These are phyloP conservation scores for Penicillium paxilli DNA, from an alignment of 495 filamentous ascomycete species.

Conservation along the genomic window DNA sequence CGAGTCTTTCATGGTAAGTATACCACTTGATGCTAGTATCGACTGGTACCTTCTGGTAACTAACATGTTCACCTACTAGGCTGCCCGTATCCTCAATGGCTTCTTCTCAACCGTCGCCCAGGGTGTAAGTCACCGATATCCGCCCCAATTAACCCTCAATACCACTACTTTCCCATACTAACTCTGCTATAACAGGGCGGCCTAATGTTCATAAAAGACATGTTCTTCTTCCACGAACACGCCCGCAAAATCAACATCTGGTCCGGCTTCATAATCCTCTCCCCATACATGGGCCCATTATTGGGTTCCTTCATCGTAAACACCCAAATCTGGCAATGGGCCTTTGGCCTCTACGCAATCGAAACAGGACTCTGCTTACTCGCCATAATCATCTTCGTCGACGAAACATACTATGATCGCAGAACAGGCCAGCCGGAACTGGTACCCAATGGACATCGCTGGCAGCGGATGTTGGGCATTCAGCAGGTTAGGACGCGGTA, in stretches of 20 bases:
- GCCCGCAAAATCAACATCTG: slow-evolving; percentile 56
- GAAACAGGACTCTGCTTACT: slow-evolving; percentile 46
- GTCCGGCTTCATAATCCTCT: slow-evolving; percentile 42
- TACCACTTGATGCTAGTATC: not conserved
- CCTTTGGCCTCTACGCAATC: slow-evolving; percentile 56
- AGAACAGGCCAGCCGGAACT: slow-evolving; percentile 17
- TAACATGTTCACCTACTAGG: slow-evolving; percentile 21
- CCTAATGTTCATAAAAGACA: slow-evolving; percentile 64
- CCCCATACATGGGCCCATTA: slow-evolving; percentile 61
- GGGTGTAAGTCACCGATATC: slow-evolving; percentile 14
- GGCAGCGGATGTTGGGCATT: slow-evolving; percentile 44
- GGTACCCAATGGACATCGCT: slow-evolving; percentile 43
- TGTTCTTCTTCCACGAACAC: slow-evolving; percentile 68
- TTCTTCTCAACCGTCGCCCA: slow-evolving; percentile 60
- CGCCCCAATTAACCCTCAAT: not conserved
- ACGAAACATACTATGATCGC: slow-evolving; percentile 62
- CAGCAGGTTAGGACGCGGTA: slow-evolving; percentile 41
- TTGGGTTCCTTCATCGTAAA: slow-evolving; percentile 57
- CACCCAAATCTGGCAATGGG: slow-evolving; percentile 44
- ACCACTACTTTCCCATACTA: slow-evolving; percentile 2
- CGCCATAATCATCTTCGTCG: slow-evolving; percentile 47
- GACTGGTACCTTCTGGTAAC: too few species aligned
- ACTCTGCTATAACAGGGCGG: slow-evolving; percentile 36
- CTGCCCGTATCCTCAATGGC: slow-evolving; percentile 61
- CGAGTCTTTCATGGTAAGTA: slow-evolving; percentile 48